Evolutionary conservation across 768 basidiomycete species (phyloP), one percentile per base, ranked within the genome.

Genomic region (Saitozyma podzolica): DNA sequence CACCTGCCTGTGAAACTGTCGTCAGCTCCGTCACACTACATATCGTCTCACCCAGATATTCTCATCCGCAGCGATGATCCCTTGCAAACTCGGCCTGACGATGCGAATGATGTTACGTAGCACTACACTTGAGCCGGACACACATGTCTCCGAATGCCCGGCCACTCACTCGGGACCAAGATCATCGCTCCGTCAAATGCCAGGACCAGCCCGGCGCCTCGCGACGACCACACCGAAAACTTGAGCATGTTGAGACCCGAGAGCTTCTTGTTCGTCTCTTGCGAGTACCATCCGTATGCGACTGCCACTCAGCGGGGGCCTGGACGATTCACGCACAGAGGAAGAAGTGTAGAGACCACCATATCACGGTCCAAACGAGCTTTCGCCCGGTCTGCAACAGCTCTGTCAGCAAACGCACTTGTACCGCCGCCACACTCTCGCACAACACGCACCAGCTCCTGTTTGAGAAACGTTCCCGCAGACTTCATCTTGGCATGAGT

Each of bases 11-110:
- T 96, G 92, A 84, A 78, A 75, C 76, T 68, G 62, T 29, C 29
- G 29, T 29, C 29, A 29, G 29, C 5, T 29, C 29, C 29, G 29
- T 29, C 29, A 29, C 29, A 29, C 29, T 29, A n/a, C n/a, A n/a
- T n/a, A 5, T 29, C 29, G 29, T 29, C 29, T 51, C 90, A 92
- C 70, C 93, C 92, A 94, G 74, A 95, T 89, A 69, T 91, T 91
- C 82, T 95, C 92, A 78, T 97, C 93, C 62, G 89, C 88, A 14
- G 92, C 92, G 83, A 95, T 87, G 59, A 90, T 81, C 86, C 89
- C 89, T n/a, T 86, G 80, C 51, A 95, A 73, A 68, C 83, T 85
- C 17, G 92, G 93, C 42, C 93, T 88, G 66, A 94, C 80, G 66
- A 91, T 80, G 62, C 90, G 89, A 77, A 95, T 86, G 74, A 91